Evolutionary conservation across 148 eudicot genomes (phyloP).

Genomic region (Talinum fruticosum): DNA sequence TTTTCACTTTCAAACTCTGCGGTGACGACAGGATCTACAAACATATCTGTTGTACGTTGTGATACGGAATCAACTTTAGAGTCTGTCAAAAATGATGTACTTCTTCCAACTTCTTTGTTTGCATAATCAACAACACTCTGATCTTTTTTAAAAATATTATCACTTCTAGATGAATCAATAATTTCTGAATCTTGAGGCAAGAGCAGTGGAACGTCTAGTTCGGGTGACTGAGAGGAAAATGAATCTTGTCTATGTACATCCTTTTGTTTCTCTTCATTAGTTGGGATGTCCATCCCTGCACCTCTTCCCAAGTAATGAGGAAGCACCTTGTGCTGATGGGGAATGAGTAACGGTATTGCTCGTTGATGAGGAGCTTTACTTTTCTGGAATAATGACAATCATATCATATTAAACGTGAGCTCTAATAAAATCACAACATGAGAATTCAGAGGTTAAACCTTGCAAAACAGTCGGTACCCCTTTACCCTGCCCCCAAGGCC

Average conservation of each 20-base stretch:
- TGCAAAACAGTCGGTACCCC: not conserved
- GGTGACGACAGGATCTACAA: constrained; percentile 43
- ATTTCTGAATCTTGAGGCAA: constrained; percentile 78
- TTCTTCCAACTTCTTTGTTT: constrained; percentile 34
- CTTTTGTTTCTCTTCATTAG: constrained; percentile 19
- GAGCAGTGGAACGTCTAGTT: constrained; percentile 78
- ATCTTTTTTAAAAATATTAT: constrained; percentile 26
- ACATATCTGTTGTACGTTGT: constrained; percentile 46
- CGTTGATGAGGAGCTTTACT: constrained; percentile 91
- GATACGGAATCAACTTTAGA: constrained; percentile 48
- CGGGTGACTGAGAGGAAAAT: constrained; percentile 56
- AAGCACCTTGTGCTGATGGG: constrained; percentile 93
- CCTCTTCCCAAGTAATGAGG: constrained; percentile 80
- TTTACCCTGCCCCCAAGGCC: not conserved
- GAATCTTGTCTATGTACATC: constrained; percentile 44
- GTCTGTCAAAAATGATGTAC: constrained; percentile 41
- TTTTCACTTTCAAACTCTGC: constrained; percentile 27
- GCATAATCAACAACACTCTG: constrained; percentile 36
- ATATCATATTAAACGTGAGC: constrained; percentile 20
- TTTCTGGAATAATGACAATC: constrained; percentile 53
- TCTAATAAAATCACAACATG: not conserved
- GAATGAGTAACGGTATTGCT: constrained; percentile 90
- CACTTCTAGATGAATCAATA: constrained; percentile 37
- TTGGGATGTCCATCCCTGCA: constrained; percentile 39
- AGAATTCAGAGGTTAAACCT: no score